phyloP scores from a whole-genome alignment of 2,329 filamentous ascomycete species.

The Nectriaceae sp. region DNA sequence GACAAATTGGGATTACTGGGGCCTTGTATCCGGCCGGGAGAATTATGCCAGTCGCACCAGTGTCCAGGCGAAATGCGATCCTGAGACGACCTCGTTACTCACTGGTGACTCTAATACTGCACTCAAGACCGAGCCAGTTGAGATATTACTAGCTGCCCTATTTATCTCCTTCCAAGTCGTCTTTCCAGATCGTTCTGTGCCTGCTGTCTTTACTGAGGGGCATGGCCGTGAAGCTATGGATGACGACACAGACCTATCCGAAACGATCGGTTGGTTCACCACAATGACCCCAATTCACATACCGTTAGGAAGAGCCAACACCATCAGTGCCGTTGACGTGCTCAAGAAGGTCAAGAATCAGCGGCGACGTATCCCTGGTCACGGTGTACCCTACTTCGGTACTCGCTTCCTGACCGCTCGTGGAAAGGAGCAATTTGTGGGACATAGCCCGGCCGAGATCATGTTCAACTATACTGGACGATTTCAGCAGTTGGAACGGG shows the following conservation, averaged over 20 bases:
- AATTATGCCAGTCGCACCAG: not conserved
- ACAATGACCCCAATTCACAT: constrained; percentile 34
- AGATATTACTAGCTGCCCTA: not conserved
- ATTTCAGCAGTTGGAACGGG: constrained; percentile 36
- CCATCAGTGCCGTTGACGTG: not conserved
- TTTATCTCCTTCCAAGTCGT: constrained; percentile 30
- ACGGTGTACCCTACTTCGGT: constrained; percentile 42
- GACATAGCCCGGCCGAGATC: constrained; percentile 28
- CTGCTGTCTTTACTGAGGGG: constrained; percentile 40
- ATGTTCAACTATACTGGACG: constrained; percentile 14
- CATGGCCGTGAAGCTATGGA: constrained; percentile 42
- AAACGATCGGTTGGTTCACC: constrained; percentile 48
- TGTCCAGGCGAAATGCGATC: not conserved
- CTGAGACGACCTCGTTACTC: not conserved
- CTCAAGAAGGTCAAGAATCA: constrained; percentile 33
- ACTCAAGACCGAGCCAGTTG: not conserved
- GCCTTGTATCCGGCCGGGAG: not conserved
- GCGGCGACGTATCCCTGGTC: constrained; percentile 34
- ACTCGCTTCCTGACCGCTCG: constrained; percentile 32
- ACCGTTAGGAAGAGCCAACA: constrained; percentile 3
- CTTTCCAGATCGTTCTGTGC: constrained; percentile 36
- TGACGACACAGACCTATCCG: constrained; percentile 34
- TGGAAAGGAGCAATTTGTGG: constrained; percentile 31
- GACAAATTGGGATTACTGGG: not conserved
- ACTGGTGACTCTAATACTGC: not conserved